These are phyloP conservation scores for Vaccinium darrowii DNA, from an alignment of 148 eudicot genomes.

Conservation along the genomic window DNA sequence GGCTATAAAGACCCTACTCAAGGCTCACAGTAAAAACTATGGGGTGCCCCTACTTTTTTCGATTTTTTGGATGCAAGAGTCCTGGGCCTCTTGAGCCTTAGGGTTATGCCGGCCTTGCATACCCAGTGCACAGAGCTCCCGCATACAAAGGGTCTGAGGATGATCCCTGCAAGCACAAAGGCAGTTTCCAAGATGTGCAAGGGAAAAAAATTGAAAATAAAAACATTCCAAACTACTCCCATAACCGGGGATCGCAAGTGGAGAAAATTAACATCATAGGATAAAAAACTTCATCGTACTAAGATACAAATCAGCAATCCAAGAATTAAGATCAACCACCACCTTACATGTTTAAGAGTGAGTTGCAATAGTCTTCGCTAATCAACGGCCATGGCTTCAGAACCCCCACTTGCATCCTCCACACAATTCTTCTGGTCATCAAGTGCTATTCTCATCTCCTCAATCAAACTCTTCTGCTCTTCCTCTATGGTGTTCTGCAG, in stretches of 20 bases:
- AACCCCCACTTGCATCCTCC: slow-evolving; percentile 50
- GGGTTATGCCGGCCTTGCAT: too few species aligned
- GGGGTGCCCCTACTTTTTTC: too few species aligned
- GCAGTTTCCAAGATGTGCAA: background rate
- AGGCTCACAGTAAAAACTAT: too few species aligned
- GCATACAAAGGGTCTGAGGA: too few species aligned
- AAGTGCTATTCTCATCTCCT: slow-evolving; percentile 60
- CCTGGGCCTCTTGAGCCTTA: too few species aligned
- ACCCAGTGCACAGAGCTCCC: too few species aligned
- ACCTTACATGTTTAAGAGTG: background rate
- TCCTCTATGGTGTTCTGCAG: slow-evolving; percentile 85
- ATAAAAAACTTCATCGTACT: background rate
- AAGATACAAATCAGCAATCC: background rate
- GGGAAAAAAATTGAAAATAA: background rate
- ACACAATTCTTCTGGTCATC: slow-evolving; percentile 65
- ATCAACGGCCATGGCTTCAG: slow-evolving; percentile 76
- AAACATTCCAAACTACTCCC: background rate
- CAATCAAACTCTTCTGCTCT: slow-evolving; percentile 69
- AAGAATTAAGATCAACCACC: background rate
- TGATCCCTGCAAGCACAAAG: too few species aligned
- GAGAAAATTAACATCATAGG: background rate
- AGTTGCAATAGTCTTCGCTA: slow-evolving; percentile 23
- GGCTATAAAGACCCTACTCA: too few species aligned
- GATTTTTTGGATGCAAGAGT: too few species aligned
- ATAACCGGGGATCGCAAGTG: background rate